These are phyloP conservation scores for Polysphondylium violaceum DNA, from an alignment of 78 protist species.

Conservation along the genomic window DNA sequence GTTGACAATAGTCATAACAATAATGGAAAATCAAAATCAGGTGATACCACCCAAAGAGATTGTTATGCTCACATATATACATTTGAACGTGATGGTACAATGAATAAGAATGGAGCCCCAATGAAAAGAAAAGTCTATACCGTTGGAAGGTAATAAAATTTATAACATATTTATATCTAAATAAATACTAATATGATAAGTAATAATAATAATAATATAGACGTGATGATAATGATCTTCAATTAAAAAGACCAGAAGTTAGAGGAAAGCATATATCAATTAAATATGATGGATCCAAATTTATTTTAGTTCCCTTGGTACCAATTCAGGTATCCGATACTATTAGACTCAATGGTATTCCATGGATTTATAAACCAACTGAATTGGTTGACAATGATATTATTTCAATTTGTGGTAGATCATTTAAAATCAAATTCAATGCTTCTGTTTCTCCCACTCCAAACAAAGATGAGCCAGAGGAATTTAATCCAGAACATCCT, in stretches of 20 bases:
- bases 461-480: too few relatives aligned
- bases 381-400: slow-evolving; percentile 18
- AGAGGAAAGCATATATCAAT: slow-evolving; percentile 3
- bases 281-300: not conserved
- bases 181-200: not conserved
- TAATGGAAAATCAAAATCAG: too few relatives aligned
- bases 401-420: slow-evolving; percentile 27
- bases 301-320: slow-evolving; percentile 19
- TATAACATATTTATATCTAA: not conserved
- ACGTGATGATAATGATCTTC: slow-evolving; percentile 2
- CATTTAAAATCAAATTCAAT: slow-evolving; percentile 41
- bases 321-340: slow-evolving; percentile 13
- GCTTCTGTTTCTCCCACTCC: too few relatives aligned
- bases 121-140: too few relatives aligned
- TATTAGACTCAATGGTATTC: slow-evolving; percentile 36
- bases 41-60: too few relatives aligned
- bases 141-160: not conserved
- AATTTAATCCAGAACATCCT: too few relatives aligned
- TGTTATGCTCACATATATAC: too few relatives aligned
- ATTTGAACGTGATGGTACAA: too few relatives aligned
- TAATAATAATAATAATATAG: not conserved
- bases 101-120: too few relatives aligned
- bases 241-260: slow-evolving; percentile 29
- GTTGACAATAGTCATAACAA: too few relatives aligned
- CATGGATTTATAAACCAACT: slow-evolving; percentile 15